Evolutionary conservation across 1,139 yeast species (phyloP).

Genomic region (Lodderomyces theae): DNA sequence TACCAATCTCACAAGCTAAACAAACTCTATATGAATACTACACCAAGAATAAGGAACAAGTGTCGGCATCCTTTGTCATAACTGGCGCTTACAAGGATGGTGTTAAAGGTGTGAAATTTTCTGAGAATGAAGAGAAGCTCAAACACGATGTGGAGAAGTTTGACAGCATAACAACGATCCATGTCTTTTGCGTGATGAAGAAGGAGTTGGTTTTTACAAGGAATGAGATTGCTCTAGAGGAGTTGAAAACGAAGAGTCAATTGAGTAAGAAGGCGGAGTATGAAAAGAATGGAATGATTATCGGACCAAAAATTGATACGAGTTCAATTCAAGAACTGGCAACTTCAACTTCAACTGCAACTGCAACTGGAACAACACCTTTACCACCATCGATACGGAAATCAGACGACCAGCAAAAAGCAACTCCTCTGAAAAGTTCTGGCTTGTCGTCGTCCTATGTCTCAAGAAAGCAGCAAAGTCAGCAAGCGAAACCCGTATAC

Average conservation of each 20-base stretch:
- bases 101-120: slow-evolving; percentile 19
- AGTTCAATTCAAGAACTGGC: slow-evolving; percentile 9
- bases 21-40: slow-evolving; percentile 30
- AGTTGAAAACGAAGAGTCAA: slow-evolving; percentile 22
- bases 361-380: too few relatives aligned
- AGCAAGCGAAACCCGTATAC: slow-evolving; percentile 16
- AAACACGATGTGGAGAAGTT: slow-evolving; percentile 19
- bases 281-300: slow-evolving; percentile 31
- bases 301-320: slow-evolving; percentile 29
- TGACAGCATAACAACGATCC: slow-evolving; percentile 25
- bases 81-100: slow-evolving; percentile 22
- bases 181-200: slow-evolving; percentile 30
- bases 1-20: slow-evolving; percentile 33
- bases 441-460: slow-evolving; percentile 27
- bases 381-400: slow-evolving; percentile 1
- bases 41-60: slow-evolving; percentile 27
- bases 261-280: slow-evolving; percentile 20
- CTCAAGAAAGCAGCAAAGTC: slow-evolving; percentile 23
- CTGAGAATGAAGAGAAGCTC: slow-evolving; percentile 20
- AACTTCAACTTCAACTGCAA: slow-evolving; percentile 6
- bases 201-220: slow-evolving; percentile 18
- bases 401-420: slow-evolving; percentile 4
- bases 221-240: slow-evolving; percentile 31
- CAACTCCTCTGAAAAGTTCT: slow-evolving; percentile 16
- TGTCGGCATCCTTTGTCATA: slow-evolving; percentile 35